Conservation (phyloP, 2,329 filamentous ascomycete genomes). For the Pseudonectria foliicola region DNA sequence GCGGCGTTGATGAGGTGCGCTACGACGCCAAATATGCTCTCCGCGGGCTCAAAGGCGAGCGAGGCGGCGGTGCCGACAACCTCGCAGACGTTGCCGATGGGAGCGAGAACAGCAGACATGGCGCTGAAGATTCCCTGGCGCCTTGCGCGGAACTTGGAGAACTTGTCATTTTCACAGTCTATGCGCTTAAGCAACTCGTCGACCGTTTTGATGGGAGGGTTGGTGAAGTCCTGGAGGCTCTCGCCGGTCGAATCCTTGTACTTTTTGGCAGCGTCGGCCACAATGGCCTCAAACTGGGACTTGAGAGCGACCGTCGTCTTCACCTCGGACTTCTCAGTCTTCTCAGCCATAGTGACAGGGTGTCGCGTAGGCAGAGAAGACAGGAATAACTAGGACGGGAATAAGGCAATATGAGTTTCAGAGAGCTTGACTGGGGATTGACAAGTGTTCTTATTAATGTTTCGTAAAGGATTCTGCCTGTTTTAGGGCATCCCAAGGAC, state of each 20-base stretch:
- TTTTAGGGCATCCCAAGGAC: no score
- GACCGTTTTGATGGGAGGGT: conserved; percentile 26
- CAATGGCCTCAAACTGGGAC: conserved; percentile 23
- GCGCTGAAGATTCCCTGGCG: conserved; percentile 27
- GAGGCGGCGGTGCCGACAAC: conserved; percentile 29
- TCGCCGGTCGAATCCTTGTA: conserved; percentile 24
- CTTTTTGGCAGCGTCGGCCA: conserved; percentile 27
- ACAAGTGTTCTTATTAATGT: no score
- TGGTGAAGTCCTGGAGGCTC: conserved; percentile 24
- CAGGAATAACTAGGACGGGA: no score
- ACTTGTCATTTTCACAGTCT: conserved; percentile 29
- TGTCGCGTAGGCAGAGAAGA: neutral
- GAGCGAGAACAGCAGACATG: conserved; percentile 25
- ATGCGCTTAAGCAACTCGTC: conserved; percentile 26
- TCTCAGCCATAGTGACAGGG: no score
- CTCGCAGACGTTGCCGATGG: conserved; percentile 34
- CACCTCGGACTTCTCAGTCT: neutral
- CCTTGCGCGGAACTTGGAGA: conserved; percentile 30
- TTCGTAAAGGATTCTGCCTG: no score
- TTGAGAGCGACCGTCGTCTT: neutral
- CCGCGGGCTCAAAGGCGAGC: conserved; percentile 33
- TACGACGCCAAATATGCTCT: conserved; percentile 36
- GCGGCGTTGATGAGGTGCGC: conserved; percentile 37
- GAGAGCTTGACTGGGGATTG: no score
- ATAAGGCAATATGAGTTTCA: no score